These are phyloP conservation scores for Starmera dryadoides DNA, from an alignment of 805 yeast genomes.

Conservation along the genomic window DNA sequence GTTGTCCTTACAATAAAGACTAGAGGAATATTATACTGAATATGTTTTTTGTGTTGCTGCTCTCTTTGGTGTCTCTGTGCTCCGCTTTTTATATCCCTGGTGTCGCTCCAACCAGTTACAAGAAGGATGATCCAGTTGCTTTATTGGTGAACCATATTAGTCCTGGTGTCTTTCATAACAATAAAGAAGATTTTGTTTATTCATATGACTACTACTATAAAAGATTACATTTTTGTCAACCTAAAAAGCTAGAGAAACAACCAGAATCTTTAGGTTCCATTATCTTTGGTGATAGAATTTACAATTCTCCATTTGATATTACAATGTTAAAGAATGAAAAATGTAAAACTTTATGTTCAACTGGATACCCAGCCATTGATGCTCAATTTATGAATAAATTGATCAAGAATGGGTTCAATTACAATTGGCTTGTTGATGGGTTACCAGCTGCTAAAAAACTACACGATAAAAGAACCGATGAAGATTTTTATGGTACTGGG, in stretches of 20 bases:
- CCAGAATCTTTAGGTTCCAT: constrained; percentile 89
- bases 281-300: constrained; percentile 91
- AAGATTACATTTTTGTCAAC: constrained; percentile 78
- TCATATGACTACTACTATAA: constrained; percentile 81
- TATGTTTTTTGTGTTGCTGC: neutral
- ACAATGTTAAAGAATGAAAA: constrained; percentile 65
- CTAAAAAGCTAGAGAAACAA: constrained; percentile 48
- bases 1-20: neutral
- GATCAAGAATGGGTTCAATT: constrained; percentile 75
- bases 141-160: constrained; percentile 86
- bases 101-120: constrained; percentile 88
- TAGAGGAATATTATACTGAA: neutral
- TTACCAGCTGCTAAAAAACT: constrained; percentile 78
- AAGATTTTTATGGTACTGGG: constrained; percentile 70
- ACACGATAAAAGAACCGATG: constrained; percentile 48
- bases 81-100: constrained; percentile 88
- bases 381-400: constrained; percentile 69
- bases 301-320: constrained; percentile 82
- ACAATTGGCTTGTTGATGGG: constrained; percentile 93
- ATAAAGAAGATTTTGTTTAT: constrained; percentile 48
- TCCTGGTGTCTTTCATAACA: constrained; percentile 49
- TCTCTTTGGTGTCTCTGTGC: constrained; percentile 3
- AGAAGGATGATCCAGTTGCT: constrained; percentile 64
- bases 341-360: constrained; percentile 63
- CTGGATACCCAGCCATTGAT: constrained; percentile 54